Conservation (phyloP, 371 early-diverging fungal species). For the Mortierella sp. region DNA sequence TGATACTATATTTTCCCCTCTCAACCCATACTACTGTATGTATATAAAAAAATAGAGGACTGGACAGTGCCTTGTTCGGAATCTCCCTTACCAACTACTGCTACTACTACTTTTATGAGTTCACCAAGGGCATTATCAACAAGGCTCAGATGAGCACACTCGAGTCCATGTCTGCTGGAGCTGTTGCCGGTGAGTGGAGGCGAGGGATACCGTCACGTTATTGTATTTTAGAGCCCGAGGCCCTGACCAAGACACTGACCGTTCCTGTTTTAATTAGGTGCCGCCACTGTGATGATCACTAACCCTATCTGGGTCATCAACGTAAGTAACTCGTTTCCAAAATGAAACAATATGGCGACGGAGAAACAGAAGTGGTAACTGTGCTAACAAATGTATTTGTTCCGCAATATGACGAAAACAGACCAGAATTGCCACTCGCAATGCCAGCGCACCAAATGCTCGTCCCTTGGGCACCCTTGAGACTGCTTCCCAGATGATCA, state of each 20-base stretch:
- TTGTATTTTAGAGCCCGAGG: no score
- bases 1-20: no score
- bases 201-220: no score
- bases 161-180: constrained; percentile 93
- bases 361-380: no score
- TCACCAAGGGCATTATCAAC: constrained; percentile 88
- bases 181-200: constrained; percentile 80
- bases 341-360: no score
- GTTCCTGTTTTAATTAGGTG: constrained; percentile 57
- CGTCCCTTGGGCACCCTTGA: constrained; percentile 62
- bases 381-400: background rate
- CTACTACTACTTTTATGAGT: constrained; percentile 96
- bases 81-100: constrained; percentile 96
- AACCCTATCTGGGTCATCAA: constrained; percentile 99
- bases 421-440: constrained; percentile 77
- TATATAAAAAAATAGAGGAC: constrained; percentile 73
- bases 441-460: constrained; percentile 60
- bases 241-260: background rate
- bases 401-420: constrained; percentile 34
- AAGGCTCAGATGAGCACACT: constrained; percentile 82
- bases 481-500: constrained; percentile 77
- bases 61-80: constrained; percentile 95
- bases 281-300: constrained; percentile 88
- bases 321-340: constrained; percentile 59
- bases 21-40: background rate